These are phyloP conservation scores for Simmondsia chinensis DNA, from an alignment of 148 eudicot genomes.

Conservation along the genomic window DNA sequence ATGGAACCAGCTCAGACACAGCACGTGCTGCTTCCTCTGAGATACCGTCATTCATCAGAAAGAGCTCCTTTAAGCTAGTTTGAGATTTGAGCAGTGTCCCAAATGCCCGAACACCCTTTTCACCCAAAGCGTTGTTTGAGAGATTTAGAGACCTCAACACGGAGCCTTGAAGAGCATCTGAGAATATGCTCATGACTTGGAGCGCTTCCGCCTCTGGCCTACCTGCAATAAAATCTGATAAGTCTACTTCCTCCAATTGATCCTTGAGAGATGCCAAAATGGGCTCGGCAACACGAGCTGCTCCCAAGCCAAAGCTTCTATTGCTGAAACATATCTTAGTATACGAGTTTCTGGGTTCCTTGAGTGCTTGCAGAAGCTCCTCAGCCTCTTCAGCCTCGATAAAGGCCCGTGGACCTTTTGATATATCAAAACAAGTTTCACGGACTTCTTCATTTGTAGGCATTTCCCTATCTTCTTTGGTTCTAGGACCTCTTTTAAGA, in stretches of 20 bases:
- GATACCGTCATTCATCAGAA: conserved; percentile 52
- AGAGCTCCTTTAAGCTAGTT: conserved; percentile 37
- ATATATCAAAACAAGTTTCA: conserved; percentile 42
- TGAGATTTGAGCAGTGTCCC: conserved; percentile 43
- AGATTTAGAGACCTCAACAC: conserved; percentile 34
- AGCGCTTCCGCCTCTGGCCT: conserved; percentile 58
- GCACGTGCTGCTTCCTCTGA: conserved; percentile 65
- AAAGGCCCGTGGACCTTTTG: conserved; percentile 46
- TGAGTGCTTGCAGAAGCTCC: conserved; percentile 33
- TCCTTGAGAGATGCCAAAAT: conserved; percentile 32
- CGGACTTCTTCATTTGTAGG: conserved; percentile 15
- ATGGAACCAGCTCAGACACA: conserved; percentile 45
- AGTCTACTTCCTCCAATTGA: conserved; percentile 46
- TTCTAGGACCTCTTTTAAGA: conserved; percentile 29
- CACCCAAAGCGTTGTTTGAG: conserved; percentile 62
- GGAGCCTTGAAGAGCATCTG: conserved; percentile 46
- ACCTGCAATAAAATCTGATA: conserved; percentile 63
- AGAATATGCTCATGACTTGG: conserved; percentile 48
- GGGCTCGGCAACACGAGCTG: conserved; percentile 39
- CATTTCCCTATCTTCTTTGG: conserved; percentile 9
- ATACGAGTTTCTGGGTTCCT: conserved; percentile 35
- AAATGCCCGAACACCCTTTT: conserved; percentile 62
- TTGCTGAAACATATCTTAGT: conserved; percentile 56
- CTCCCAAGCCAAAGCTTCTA: conserved; percentile 54
- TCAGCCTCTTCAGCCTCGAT: conserved; percentile 46